Conservation (phyloP, 2,329 filamentous ascomycete species). For the Eurotiales sp. region DNA sequence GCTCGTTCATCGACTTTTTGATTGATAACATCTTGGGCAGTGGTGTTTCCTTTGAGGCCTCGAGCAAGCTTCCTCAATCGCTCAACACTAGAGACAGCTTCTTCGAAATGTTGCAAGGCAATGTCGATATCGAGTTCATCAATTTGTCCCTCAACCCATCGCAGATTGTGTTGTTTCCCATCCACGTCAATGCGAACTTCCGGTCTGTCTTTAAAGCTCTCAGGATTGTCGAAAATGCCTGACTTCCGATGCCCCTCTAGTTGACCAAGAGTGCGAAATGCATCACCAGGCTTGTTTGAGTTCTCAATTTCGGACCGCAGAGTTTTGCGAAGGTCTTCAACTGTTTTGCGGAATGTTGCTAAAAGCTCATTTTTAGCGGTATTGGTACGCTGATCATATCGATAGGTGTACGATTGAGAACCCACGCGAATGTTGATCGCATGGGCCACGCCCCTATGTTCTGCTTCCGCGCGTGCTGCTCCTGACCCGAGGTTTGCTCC, state of each 20-base stretch:
- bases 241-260: slow-evolving; percentile 76
- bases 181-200: slow-evolving; percentile 89
- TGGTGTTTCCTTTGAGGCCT: slow-evolving; percentile 75
- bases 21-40: slow-evolving; percentile 88
- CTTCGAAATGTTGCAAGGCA: slow-evolving; percentile 82
- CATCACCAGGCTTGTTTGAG: slow-evolving; percentile 77
- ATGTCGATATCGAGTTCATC: slow-evolving; percentile 96
- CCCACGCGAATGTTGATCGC: slow-evolving; percentile 89
- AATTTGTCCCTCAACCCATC: slow-evolving; percentile 92
- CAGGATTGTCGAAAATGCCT: slow-evolving; percentile 73
- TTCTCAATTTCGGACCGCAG: slow-evolving; percentile 83
- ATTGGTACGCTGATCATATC: slow-evolving; percentile 76
- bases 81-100: slow-evolving; percentile 78
- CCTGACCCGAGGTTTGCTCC: slow-evolving; percentile 48
- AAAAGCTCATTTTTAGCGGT: slow-evolving; percentile 76
- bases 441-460: slow-evolving; percentile 65
- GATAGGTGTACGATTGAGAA: slow-evolving; percentile 89
- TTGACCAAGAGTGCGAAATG: slow-evolving; percentile 79
- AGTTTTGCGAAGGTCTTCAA: slow-evolving; percentile 84
- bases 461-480: slow-evolving; percentile 36
- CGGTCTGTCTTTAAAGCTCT: slow-evolving; percentile 67
- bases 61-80: slow-evolving; percentile 75
- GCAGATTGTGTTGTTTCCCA: slow-evolving; percentile 90
- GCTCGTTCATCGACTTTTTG: slow-evolving; percentile 87
- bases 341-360: slow-evolving; percentile 85